Base-by-base conservation (phyloP, 78 protist species). In the Emiliania huxleyi region DNA sequence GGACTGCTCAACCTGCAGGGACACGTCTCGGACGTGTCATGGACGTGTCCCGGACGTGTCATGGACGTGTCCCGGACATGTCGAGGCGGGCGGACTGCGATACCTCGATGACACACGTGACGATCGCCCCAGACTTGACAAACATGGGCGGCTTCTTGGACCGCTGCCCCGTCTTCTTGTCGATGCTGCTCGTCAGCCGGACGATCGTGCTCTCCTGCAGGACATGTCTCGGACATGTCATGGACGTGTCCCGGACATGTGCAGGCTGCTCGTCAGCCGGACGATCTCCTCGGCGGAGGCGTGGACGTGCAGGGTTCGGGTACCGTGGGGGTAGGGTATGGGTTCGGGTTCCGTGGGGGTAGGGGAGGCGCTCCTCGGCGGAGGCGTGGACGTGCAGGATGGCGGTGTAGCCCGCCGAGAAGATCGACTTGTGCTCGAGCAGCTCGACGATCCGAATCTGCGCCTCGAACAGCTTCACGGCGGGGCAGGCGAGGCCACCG, bases 141-240 rank as follows among this genome's bases (percentile, higher is more conserved):
- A 92, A 97, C 48, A 93, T 91, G 44, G 99, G 99, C 91, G 89
- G 35, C 91, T 95, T 87, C 96, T 97, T 95, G 33, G 79, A 73
- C 29, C 44, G 40, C 44, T 73, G n/a, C 21, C 83, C 75, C 19
- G 98, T 98, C 96, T 97, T 97, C 83, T 90, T 90, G 95, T 97
- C 98, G 79, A 98, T 38, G 55, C 22, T 49, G 37, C 94, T 84
- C 35, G 97, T 38, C 25, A 97, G 94, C 22, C 87, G 19, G 42
- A 69, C 25, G 62, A 81, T 81, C 18, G 89, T n/a, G 89, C 89
- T n/a, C n/a, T n/a, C n/a, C n/a, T n/a, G n/a, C n/a, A n/a, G n/a
- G n/a, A n/a, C n/a, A n/a, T n/a, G n/a, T n/a, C n/a, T n/a, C n/a
- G n/a, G n/a, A n/a, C n/a, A n/a, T n/a, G n/a, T n/a, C n/a, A n/a